phyloP scores from a whole-genome alignment of 2,329 filamentous ascomycete genomes.

The Aspergillus japonicus region DNA sequence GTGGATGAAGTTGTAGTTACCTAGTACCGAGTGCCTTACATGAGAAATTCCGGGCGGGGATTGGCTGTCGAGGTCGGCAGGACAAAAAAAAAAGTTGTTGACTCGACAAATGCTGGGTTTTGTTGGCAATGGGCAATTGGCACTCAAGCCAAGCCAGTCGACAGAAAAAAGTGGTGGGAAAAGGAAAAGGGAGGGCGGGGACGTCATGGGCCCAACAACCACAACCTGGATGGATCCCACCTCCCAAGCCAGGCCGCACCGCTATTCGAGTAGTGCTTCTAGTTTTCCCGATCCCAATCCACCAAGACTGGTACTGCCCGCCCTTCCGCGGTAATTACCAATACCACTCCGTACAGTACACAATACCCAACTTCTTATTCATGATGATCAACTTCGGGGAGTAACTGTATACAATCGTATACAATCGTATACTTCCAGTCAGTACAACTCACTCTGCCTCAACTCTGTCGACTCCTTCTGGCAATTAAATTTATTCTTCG shows the following conservation, averaged over 20 bases:
- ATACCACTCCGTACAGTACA: too few relatives aligned
- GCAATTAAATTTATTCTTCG: neutral
- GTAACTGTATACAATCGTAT: too few relatives aligned
- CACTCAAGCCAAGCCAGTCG: too few relatives aligned
- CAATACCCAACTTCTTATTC: too few relatives aligned
- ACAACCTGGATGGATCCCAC: neutral
- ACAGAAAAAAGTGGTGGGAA: constrained; percentile 16
- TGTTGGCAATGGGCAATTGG: neutral
- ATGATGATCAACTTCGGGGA: too few relatives aligned
- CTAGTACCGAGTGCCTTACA: neutral
- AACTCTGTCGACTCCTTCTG: neutral
- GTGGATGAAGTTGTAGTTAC: too few relatives aligned
- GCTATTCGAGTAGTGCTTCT: constrained; percentile 23
- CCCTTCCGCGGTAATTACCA: too few relatives aligned
- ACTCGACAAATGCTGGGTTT: constrained; percentile 7
- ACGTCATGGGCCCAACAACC: constrained; percentile 29
- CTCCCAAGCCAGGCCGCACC: neutral
- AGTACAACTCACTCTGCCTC: neutral
- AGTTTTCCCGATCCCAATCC: neutral
- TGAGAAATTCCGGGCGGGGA: neutral
- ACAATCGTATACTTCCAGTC: too few relatives aligned
- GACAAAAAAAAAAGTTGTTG: neutral
- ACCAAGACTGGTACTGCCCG: too few relatives aligned
- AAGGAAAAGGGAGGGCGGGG: neutral
- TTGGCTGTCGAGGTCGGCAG: too few relatives aligned